These are phyloP conservation scores for Biscogniauxia mediterranea DNA, from an alignment of 2,329 filamentous ascomycete species.

Conservation along the genomic window DNA sequence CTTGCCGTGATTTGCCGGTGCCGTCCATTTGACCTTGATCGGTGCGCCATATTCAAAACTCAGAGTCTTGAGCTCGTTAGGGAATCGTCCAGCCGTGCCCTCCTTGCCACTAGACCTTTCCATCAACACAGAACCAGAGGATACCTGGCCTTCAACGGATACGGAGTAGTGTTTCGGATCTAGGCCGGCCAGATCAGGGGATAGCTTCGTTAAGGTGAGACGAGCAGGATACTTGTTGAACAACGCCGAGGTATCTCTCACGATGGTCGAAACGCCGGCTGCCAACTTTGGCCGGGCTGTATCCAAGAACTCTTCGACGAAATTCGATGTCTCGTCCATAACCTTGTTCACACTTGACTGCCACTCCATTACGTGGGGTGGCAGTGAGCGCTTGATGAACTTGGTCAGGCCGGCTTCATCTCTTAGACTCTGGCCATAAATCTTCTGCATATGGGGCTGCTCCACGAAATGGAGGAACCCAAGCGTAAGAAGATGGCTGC, in stretches of 20 bases:
- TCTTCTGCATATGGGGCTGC: conserved; percentile 95
- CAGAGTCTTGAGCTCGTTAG: conserved; percentile 70
- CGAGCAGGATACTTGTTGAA: conserved; percentile 89
- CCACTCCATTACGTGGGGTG: conserved; percentile 77
- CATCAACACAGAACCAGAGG: conserved; percentile 47
- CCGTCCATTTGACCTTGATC: conserved; percentile 86
- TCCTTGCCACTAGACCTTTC: conserved; percentile 71
- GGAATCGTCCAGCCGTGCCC: conserved; percentile 65
- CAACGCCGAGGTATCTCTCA: conserved; percentile 81
- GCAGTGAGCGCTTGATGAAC: conserved; percentile 83
- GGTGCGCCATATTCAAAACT: conserved; percentile 87
- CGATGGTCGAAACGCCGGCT: conserved; percentile 80
- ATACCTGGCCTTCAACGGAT: conserved; percentile 65
- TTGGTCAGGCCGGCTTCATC: conserved; percentile 88
- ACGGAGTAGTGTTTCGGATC: conserved; percentile 80
- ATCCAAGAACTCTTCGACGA: conserved; percentile 89
- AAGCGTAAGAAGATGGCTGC: conserved; percentile 82
- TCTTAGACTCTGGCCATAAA: conserved; percentile 83
- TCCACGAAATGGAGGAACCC: conserved; percentile 91
- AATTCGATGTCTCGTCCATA: conserved; percentile 80
- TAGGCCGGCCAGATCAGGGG: conserved; percentile 76
- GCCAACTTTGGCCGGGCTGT: conserved; percentile 81
- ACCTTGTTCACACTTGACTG: conserved; percentile 85
- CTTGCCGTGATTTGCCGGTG: conserved; percentile 81
- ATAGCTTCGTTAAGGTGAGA: conserved; percentile 76